A percentile compares a stretch with the other conserved stretches of the same genome.
Evolutionary conservation across 805 yeast species (phyloP).

Genomic region (Candida sithepensis): DNA sequence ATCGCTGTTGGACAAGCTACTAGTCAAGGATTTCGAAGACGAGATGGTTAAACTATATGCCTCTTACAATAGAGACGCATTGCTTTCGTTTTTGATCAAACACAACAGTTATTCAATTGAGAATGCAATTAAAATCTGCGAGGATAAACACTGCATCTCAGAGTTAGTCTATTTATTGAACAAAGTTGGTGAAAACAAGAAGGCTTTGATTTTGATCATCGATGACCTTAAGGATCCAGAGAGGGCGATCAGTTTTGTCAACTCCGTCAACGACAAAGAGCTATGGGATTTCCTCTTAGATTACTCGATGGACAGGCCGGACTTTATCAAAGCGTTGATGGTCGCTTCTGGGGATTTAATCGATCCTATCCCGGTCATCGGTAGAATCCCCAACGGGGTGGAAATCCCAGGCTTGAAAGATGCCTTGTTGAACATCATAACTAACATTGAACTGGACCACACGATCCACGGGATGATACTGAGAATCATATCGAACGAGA

Average conservation of each 20-base stretch:
- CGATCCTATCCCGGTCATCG: constrained; percentile 67
- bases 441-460: constrained; percentile 55
- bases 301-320: constrained; percentile 67
- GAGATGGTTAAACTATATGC: constrained; percentile 64
- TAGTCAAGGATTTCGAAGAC: constrained; percentile 59
- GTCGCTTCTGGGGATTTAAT: constrained; percentile 62
- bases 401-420: constrained; percentile 62
- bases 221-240: constrained; percentile 75
- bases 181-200: constrained; percentile 71
- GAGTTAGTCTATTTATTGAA: constrained; percentile 84
- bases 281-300: constrained; percentile 75
- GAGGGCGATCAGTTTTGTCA: constrained; percentile 77
- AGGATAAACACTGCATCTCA: constrained; percentile 45
- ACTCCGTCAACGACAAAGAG: constrained; percentile 62
- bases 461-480: constrained; percentile 54
- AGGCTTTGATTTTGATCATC: constrained; percentile 74
- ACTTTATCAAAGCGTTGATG: constrained; percentile 71
- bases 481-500: constrained; percentile 51
- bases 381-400: constrained; percentile 57
- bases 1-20: constrained; percentile 50
- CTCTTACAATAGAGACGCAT: constrained; percentile 48
- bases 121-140: constrained; percentile 65
- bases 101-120: constrained; percentile 66
- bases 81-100: constrained; percentile 59
- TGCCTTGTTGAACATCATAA: constrained; percentile 58